A percentile compares a stretch with the other conserved stretches of the same genome.
These are phyloP conservation scores for Ustilago bromivora DNA, from an alignment of 1,284 basidiomycete species.

Conservation along the genomic window DNA sequence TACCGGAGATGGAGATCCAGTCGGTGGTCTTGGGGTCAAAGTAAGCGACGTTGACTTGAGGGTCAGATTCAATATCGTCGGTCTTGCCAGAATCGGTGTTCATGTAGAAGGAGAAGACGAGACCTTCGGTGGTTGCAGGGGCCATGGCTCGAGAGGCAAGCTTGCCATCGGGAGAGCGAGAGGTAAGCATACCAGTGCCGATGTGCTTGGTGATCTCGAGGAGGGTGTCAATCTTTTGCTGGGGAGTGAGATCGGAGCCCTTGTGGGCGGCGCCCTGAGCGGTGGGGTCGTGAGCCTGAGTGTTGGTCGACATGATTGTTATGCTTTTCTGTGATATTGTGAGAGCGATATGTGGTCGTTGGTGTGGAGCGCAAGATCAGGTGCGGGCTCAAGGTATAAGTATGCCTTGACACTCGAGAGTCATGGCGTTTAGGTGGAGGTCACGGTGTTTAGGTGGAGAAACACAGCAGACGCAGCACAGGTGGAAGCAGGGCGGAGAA, in stretches of 20 bases:
- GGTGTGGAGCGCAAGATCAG: not conserved
- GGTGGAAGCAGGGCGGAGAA: not conserved
- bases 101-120: constrained; percentile 68
- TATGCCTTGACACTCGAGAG: not conserved
- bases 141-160: constrained; percentile 87
- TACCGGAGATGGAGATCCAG: constrained; percentile 87
- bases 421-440: not conserved
- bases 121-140: constrained; percentile 75
- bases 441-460: not conserved
- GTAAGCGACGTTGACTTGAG: constrained; percentile 72
- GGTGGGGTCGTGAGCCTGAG: constrained; percentile 52
- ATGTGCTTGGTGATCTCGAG: constrained; percentile 55
- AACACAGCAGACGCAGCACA: not conserved
- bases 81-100: constrained; percentile 64
- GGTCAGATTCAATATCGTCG: constrained; percentile 54
- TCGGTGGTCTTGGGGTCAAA: constrained; percentile 79
- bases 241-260: constrained; percentile 39
- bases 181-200: constrained; percentile 79
- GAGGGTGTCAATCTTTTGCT: constrained; percentile 55
- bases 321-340: not conserved
- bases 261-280: constrained; percentile 47
- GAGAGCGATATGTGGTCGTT: not conserved
- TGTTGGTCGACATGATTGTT: constrained; percentile 42
- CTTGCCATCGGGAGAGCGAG: constrained; percentile 79
- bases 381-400: constrained; percentile 9